Percentiles rank a stretch among this genome's conserved stretches.
Conservation (phyloP, 495 filamentous ascomycete species). For the Penicillium daleae region DNA sequence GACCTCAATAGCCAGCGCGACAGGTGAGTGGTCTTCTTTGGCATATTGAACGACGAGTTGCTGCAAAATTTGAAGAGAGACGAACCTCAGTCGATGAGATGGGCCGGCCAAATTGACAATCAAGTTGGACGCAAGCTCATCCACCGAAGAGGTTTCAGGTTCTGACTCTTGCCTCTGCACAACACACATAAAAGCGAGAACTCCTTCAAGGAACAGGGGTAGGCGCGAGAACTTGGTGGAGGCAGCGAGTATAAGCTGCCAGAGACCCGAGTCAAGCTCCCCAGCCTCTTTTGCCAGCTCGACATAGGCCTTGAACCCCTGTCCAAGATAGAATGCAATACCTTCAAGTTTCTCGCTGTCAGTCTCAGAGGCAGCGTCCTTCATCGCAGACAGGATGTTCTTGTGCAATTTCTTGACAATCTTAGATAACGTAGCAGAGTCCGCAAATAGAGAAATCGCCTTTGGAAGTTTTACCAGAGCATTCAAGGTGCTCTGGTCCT, state of each 20-base stretch:
- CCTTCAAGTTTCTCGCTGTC: conserved; percentile 24
- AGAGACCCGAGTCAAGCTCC: conserved; percentile 55
- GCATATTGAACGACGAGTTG: conserved; percentile 39
- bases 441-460: conserved; percentile 42
- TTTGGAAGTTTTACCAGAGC: conserved; percentile 45
- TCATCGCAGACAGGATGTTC: conserved; percentile 32
- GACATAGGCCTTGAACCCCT: conserved; percentile 53
- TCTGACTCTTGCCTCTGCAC: conserved; percentile 43
- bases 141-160: conserved; percentile 47
- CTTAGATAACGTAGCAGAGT: conserved; percentile 38
- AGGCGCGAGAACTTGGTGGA: conserved; percentile 64
- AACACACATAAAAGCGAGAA: conserved; percentile 60
- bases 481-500: conserved; percentile 42
- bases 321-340: conserved; percentile 43
- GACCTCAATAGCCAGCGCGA: conserved; percentile 62
- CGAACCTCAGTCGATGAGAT: conserved; percentile 70
- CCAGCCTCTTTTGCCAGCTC: conserved; percentile 36
- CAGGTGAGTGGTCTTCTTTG: conserved; percentile 44
- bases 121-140: conserved; percentile 62
- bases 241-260: conserved; percentile 60
- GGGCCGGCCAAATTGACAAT: conserved; percentile 71
- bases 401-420: conserved; percentile 41
- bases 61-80: conserved; percentile 69
- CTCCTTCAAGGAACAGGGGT: conserved; percentile 67
- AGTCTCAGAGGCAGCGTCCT: conserved; percentile 29